These are phyloP conservation scores for Acacia melanoxylon DNA, from an alignment of 306 rosid species.

Conservation along the genomic window DNA sequence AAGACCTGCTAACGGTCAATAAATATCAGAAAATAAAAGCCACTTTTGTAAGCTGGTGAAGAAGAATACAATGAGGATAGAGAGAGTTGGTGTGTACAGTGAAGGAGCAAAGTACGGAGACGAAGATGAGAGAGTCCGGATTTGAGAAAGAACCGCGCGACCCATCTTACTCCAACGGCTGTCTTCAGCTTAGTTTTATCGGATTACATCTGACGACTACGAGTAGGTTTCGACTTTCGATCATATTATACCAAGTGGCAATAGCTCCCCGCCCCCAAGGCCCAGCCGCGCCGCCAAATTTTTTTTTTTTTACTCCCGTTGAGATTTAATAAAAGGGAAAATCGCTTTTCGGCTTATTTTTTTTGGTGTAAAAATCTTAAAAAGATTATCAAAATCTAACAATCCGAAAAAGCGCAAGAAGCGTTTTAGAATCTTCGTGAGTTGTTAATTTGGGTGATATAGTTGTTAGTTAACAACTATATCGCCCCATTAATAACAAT, in stretches of 20 bases:
- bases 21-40: conserved; percentile 13
- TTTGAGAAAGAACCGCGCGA: conserved; percentile 48
- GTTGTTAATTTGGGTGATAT: too few relatives aligned
- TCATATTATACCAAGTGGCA: neutral
- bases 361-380: too few relatives aligned
- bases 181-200: neutral
- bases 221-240: neutral
- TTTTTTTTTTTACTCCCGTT: too few relatives aligned
- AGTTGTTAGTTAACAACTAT: too few relatives aligned
- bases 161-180: conserved; percentile 44
- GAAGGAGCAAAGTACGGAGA: conserved; percentile 45
- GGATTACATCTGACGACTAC: neutral
- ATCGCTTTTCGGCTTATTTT: too few relatives aligned
- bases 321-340: neutral
- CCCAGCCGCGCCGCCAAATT: too few relatives aligned
- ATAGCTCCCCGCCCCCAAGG: too few relatives aligned
- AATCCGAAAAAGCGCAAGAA: too few relatives aligned
- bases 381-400: too few relatives aligned
- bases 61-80: neutral
- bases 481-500: too few relatives aligned
- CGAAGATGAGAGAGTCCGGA: conserved; percentile 46
- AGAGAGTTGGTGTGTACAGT: conserved; percentile 33
- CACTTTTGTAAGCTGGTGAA: neutral
- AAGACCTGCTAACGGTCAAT: conserved; percentile 39
- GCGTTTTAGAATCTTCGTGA: too few relatives aligned